These are phyloP conservation scores for Darksidea phi DNA, from an alignment of 495 filamentous ascomycete species.

Conservation along the genomic window DNA sequence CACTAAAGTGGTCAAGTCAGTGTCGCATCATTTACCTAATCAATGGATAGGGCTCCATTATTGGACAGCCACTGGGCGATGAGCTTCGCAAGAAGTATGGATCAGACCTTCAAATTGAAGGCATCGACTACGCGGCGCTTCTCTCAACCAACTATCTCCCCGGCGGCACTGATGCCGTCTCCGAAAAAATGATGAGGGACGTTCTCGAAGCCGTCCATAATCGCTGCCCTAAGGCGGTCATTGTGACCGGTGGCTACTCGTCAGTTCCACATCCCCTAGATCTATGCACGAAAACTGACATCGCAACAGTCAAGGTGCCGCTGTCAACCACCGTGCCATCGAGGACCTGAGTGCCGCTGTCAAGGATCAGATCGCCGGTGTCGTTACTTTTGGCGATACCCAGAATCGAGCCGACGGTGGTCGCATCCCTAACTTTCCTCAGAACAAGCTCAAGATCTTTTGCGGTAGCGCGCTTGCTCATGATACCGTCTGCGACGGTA, in stretches of 20 bases:
- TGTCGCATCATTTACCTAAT: not conserved
- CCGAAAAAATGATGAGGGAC: not conserved
- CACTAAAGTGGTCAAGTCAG: not conserved
- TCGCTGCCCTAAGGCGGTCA: slow-evolving; percentile 2
- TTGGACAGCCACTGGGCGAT: not conserved
- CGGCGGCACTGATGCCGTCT: not conserved
- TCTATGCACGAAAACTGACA: no score
- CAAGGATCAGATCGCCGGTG: slow-evolving; percentile 25
- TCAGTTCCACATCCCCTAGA: not conserved
- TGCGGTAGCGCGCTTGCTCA: slow-evolving; percentile 8
- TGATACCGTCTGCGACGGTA: slow-evolving; percentile 23
- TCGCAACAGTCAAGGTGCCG: slow-evolving; percentile 16
- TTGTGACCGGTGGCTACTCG: slow-evolving; percentile 6
- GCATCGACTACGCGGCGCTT: slow-evolving; percentile 3
- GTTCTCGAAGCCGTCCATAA: not conserved
- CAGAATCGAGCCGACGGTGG: slow-evolving; percentile 19
- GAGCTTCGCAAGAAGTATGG: not conserved
- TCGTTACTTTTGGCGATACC: slow-evolving; percentile 28
- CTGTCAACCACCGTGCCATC: slow-evolving; percentile 18
- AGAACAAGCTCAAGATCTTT: slow-evolving; percentile 7
- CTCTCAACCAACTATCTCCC: slow-evolving; percentile 5
- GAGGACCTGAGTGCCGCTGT: slow-evolving; percentile 3
- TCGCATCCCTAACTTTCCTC: slow-evolving; percentile 27
- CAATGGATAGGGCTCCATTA: not conserved
- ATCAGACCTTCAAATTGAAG: not conserved